Base-by-base conservation (phyloP, 306 rosid genomes). In the Prinsepia uniflora region DNA sequence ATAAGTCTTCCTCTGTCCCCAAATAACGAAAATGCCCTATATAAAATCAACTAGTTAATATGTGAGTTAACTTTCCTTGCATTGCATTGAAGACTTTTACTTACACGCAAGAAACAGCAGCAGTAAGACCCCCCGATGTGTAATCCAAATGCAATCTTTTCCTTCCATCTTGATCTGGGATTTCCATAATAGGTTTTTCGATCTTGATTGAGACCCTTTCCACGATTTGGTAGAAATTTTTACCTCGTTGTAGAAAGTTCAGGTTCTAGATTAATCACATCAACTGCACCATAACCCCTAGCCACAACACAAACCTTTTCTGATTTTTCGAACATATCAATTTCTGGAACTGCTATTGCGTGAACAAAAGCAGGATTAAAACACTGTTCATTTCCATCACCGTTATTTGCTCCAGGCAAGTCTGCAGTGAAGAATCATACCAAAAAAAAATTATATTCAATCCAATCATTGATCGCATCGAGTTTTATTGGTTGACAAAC, bases 291-390 rank as follows among this genome's bases (percentile, higher is more conserved):
- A 76, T 91, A 96, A 19, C 98, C 97, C 77, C 94, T 86, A 63
- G 97, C 97, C 36, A 90, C 89, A 20, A 83, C 86, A 83, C 98
- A 90, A 70, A 83, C 77, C 86, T 86, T 81, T 79, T 63, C 95
- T 43, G 77, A 41, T 81, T 73, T 89, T 80, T 89, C 89, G 39
- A 91, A 30, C 97, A 94, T 87, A 78, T 88, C 94, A 5, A 76
- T 76, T 82, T 94, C 96, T 45, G 97, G 92, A 82, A 89, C 91
- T 15, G 89, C 90, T 75, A 91, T 82, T 58, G 96, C 84, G 50
- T 90, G 97, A 73, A 94, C 62, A 74, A 89, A 87, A 76, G 99
- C 94, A 73, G 97, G 99, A 83, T 94, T 94, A 60, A 81, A 81
- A 81, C 86, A 89, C 73, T 87, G 95, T 52, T 85, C 95, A 3